Evolutionary conservation across 73 alveolate genomes (phyloP).

Genomic region (Halteria grandinella): DNA sequence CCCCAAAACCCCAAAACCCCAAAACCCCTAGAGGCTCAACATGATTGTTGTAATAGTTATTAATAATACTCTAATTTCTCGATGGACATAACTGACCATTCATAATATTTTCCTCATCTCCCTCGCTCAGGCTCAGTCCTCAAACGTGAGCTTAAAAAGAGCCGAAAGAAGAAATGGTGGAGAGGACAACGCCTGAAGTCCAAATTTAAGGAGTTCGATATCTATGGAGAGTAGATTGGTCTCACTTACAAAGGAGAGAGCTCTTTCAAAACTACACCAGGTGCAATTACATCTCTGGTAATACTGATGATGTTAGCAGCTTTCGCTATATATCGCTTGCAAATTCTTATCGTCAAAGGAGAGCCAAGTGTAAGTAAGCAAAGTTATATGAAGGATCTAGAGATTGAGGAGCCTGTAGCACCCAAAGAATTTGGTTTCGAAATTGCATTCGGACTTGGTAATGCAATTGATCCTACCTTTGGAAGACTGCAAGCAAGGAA

Average conservation of each 20-base stretch:
- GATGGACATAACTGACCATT: too few species aligned
- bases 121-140: too few species aligned
- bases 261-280: conserved; percentile 33
- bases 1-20: too few species aligned
- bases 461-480: conserved; percentile 26
- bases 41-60: too few species aligned
- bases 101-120: too few species aligned
- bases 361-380: conserved; percentile 19
- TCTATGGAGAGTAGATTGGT: conserved; percentile 40
- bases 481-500: too few species aligned
- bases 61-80: too few species aligned
- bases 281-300: conserved; percentile 19
- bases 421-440: conserved; percentile 26
- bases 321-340: conserved; percentile 14
- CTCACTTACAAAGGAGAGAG: conserved; percentile 25
- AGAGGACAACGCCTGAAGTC: too few species aligned
- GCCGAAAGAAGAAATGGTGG: too few species aligned
- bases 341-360: conserved; percentile 1
- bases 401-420: background rate
- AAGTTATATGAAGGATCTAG: background rate
- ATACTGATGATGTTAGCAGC: conserved; percentile 19
- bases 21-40: too few species aligned
- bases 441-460: conserved; percentile 31
- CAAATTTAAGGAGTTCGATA: conserved; percentile 17
- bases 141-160: too few species aligned